phyloP scores from a whole-genome alignment of 2,329 filamentous ascomycete genomes.

The Leptosphaerulina australis region DNA sequence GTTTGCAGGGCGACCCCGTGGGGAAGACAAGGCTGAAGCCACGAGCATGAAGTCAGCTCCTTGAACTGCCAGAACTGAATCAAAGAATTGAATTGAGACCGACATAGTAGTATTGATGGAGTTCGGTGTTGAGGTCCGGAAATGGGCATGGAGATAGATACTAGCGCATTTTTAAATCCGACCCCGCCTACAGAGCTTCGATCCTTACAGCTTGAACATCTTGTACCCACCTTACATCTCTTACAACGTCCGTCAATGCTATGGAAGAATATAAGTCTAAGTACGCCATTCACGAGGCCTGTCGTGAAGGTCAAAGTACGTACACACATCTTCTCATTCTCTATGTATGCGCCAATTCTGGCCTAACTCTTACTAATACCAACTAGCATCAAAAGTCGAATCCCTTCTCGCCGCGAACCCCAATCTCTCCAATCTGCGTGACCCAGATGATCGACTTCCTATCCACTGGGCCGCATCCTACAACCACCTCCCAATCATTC shows the following conservation, averaged over 20 bases:
- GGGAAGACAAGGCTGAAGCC: background rate
- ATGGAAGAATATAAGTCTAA: slow-evolving; percentile 57
- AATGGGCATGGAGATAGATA: background rate
- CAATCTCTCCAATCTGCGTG: slow-evolving; percentile 73
- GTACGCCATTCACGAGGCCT: slow-evolving; percentile 86
- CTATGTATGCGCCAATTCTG: too few species aligned
- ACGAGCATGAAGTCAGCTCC: background rate
- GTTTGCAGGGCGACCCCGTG: background rate
- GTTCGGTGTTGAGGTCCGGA: background rate
- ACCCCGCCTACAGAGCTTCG: slow-evolving; percentile 6
- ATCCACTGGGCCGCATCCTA: slow-evolving; percentile 94
- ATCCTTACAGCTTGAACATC: background rate
- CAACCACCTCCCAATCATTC: slow-evolving; percentile 76
- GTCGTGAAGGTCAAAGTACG: slow-evolving; percentile 81
- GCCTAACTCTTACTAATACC: too few species aligned
- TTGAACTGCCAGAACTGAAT: too few species aligned
- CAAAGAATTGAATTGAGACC: too few species aligned
- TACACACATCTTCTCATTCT: slow-evolving; percentile 9
- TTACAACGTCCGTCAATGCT: slow-evolving; percentile 3
- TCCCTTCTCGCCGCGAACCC: slow-evolving; percentile 78
- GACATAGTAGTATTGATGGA: background rate
- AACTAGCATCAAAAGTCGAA: slow-evolving; percentile 71
- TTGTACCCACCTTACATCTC: background rate
- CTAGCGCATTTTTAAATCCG: slow-evolving; percentile 14
- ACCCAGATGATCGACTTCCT: slow-evolving; percentile 86